phyloP scores from a whole-genome alignment of 1,284 basidiomycete species.

The Schizophyllum commune region DNA sequence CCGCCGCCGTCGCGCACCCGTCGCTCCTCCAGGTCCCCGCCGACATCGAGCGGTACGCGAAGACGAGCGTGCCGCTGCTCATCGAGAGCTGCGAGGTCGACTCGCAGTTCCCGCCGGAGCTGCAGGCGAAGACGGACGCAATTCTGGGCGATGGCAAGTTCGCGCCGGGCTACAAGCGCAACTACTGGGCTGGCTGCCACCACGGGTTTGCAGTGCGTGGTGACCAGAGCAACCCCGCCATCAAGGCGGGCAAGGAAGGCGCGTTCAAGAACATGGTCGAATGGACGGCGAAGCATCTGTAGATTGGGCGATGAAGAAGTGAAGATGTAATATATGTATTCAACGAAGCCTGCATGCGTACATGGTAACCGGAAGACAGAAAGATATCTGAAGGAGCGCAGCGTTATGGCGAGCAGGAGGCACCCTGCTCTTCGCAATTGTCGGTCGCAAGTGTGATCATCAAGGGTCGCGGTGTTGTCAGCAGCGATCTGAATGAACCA shows the following conservation, averaged over 20 bases:
- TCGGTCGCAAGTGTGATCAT: no score
- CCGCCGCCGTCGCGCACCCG: slow-evolving; percentile 56
- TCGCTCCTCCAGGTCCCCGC: slow-evolving; percentile 56
- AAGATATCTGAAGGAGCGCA: no score
- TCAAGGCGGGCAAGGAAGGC: slow-evolving; percentile 11
- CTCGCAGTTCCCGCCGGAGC: slow-evolving; percentile 38
- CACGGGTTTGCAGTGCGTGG: slow-evolving; percentile 34
- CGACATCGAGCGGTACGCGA: slow-evolving; percentile 36
- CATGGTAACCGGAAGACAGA: no score
- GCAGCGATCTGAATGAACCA: no score
- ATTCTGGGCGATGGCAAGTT: slow-evolving; percentile 51
- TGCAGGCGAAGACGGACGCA: slow-evolving; percentile 42
- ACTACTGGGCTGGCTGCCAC: slow-evolving; percentile 44
- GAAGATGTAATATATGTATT: background rate
- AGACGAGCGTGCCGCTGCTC: slow-evolving; percentile 47
- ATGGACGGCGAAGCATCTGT: slow-evolving; percentile 10
- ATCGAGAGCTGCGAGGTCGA: slow-evolving; percentile 58
- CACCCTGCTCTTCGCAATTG: no score
- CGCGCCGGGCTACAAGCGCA: slow-evolving; percentile 46
- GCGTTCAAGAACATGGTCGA: slow-evolving; percentile 10
- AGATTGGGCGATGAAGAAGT: background rate
- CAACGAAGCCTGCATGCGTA: no score
- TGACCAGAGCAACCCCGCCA: slow-evolving; percentile 4
- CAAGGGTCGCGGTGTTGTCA: no score
- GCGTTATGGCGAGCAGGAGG: no score